Evolutionary conservation across 805 yeast species (phyloP).

Genomic region (Lipomyces anomalus): DNA sequence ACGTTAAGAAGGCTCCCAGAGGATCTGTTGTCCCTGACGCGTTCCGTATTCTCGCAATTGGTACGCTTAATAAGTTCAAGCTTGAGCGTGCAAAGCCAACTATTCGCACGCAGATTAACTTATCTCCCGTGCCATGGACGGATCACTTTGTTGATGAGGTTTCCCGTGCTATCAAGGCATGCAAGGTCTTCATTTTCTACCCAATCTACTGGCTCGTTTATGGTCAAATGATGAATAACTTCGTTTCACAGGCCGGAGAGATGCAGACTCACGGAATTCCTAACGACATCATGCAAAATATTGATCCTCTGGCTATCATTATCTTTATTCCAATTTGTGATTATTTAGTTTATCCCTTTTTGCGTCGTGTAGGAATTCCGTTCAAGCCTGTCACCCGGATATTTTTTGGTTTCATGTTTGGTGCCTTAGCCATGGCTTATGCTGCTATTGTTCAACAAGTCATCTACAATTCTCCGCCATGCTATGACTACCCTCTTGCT

Average conservation of each 20-base stretch:
- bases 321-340: constrained; percentile 73
- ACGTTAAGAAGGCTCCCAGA: constrained; percentile 55
- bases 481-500: constrained; percentile 57
- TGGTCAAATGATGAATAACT: constrained; percentile 67
- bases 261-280: constrained; percentile 75
- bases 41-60: constrained; percentile 43
- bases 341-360: constrained; percentile 48
- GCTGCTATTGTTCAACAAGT: constrained; percentile 70
- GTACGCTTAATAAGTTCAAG: constrained; percentile 44
- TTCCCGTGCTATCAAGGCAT: constrained; percentile 56
- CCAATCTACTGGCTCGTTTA: constrained; percentile 72
- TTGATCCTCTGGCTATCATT: constrained; percentile 70
- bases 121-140: constrained; percentile 44
- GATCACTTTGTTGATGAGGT: constrained; percentile 73
- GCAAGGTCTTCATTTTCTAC: constrained; percentile 65
- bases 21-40: constrained; percentile 56
- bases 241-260: constrained; percentile 66
- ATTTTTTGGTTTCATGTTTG: constrained; percentile 62
- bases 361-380: constrained; percentile 45
- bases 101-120: constrained; percentile 42
- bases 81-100: constrained; percentile 57
- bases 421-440: constrained; percentile 60
- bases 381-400: constrained; percentile 71
- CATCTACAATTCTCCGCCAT: constrained; percentile 67
- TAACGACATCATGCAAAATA: constrained; percentile 70